phyloP scores from a whole-genome alignment of 2,329 filamentous ascomycete genomes.

The Dactylonectria estremocensis region DNA sequence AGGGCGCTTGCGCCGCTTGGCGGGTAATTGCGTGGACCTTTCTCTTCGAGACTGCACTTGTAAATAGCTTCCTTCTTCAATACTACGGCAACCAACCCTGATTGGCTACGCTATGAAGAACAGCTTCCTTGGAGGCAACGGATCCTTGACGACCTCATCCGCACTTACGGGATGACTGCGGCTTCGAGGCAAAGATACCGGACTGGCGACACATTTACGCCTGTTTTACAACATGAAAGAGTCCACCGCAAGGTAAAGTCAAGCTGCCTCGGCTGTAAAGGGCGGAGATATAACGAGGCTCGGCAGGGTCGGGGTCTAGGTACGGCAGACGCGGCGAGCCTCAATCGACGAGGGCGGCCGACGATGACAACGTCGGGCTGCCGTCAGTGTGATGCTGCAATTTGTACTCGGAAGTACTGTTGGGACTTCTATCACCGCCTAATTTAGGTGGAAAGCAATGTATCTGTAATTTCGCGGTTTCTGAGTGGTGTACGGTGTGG shows the following conservation, averaged over 20 bases:
- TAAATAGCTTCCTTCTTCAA: not conserved
- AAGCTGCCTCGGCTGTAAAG: too few species aligned
- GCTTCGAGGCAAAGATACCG: not conserved
- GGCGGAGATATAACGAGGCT: too few species aligned
- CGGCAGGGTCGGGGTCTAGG: too few species aligned
- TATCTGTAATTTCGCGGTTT: not conserved
- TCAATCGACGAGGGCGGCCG: not conserved
- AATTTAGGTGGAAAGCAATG: constrained; percentile 7
- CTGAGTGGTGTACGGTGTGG: too few species aligned
- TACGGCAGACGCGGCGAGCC: not conserved
- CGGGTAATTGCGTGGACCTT: not conserved
- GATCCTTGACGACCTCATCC: not conserved
- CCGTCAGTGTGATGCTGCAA: not conserved
- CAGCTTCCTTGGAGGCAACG: not conserved
- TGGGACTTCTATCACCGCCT: not conserved
- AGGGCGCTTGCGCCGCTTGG: not conserved
- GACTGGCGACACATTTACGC: constrained; percentile 2
- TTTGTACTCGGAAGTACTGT: not conserved
- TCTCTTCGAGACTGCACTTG: not conserved
- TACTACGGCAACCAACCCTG: not conserved
- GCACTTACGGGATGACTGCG: not conserved
- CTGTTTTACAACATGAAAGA: not conserved
- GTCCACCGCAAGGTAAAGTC: not conserved
- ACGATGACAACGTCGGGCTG: not conserved
- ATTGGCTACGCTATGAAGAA: not conserved